phyloP scores from a whole-genome alignment of 2,329 filamentous ascomycete species.

The Mycocentrospora acerina region DNA sequence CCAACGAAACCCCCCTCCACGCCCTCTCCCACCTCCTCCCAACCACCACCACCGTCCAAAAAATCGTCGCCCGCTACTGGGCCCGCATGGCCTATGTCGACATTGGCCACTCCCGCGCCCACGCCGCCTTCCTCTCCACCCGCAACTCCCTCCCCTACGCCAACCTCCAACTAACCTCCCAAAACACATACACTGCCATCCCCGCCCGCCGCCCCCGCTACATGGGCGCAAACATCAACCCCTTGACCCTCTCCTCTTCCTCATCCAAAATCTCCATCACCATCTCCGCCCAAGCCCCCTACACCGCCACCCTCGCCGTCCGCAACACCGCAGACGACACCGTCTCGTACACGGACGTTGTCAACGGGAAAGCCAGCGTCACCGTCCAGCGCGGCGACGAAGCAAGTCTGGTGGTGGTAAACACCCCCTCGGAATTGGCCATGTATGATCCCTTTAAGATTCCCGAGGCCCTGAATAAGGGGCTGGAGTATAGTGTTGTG shows the following conservation, averaged over 20 bases:
- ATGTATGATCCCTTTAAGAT: conserved; percentile 15
- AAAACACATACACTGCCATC: conserved; percentile 46
- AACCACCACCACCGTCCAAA: conserved; percentile 37
- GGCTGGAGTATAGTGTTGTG: conserved; percentile 12
- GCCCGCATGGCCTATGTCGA: conserved; percentile 57
- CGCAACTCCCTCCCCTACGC: conserved; percentile 43
- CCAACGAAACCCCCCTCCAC: conserved; percentile 56
- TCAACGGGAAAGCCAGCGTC: conserved; percentile 6
- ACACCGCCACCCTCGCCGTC: conserved; percentile 13
- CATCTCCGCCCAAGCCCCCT: conserved; percentile 6
- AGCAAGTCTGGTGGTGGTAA: conserved; percentile 12
- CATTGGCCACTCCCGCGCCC: conserved; percentile 49
- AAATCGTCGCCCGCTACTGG: conserved; percentile 53
- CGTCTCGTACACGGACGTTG: conserved; percentile 14
- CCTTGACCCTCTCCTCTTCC: conserved; percentile 41
- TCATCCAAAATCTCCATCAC: conserved; percentile 24
- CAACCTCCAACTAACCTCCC: conserved; percentile 42
- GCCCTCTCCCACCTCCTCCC: conserved; percentile 45
- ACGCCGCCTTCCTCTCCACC: conserved; percentile 42
- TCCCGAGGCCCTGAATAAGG: conserved; percentile 8
- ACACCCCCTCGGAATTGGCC: conserved; percentile 11
- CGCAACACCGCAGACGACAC: conserved; percentile 3
- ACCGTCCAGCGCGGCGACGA: conserved; percentile 9
- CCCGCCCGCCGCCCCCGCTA: conserved; percentile 47
- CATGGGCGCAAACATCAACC: conserved; percentile 55